Evolutionary conservation across 139 green algal genomes (phyloP), one percentile per base, ranked within the genome.

Genomic region (Ettlia oleoabundans): DNA sequence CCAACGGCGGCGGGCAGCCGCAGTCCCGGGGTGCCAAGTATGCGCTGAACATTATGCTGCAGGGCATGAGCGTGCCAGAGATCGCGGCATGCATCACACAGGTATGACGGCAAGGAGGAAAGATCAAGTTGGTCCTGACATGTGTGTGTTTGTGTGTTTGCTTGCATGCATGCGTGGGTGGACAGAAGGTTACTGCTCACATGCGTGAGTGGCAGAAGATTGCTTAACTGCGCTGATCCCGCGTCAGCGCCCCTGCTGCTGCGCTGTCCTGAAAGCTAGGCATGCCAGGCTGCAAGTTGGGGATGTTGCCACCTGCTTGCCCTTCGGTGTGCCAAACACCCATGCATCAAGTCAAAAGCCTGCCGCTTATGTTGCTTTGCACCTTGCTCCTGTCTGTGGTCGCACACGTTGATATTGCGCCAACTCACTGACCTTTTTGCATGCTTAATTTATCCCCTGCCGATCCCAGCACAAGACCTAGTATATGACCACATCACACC

Each of bases 41-140:
- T 85, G 89, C 90, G 5, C 89, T 98, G 8, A 99, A 98, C 88
- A 90, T 93, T 32, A 88, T 99, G 30, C 96, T 98, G 92, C 73
- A 80, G 76, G 76, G 79, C 47, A 61, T 88, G 42, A 55, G 38
- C 26, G 63, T 88, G 37, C 89, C 88, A 24, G 76, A 92, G 55
- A 47, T 93, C 2, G 76, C 78, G 3, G 10, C 24, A 10, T 51
- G 58, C 21, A 37, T 86, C 28, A 72, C 84, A n/a, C 78, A 84
- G 76, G 76, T 82, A 19, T 4, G 35, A 15, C n/a, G n/a, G n/a
- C n/a, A n/a, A n/a, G n/a, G n/a, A n/a, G n/a, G n/a, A n/a, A n/a
- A n/a, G n/a, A n/a, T n/a, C n/a, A n/a, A n/a, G n/a, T n/a, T n/a
- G n/a, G n/a, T n/a, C n/a, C n/a, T n/a, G n/a, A n/a, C 13, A 32